phyloP scores from a whole-genome alignment of 768 basidiomycete species.

The Suillus ampliporus region DNA sequence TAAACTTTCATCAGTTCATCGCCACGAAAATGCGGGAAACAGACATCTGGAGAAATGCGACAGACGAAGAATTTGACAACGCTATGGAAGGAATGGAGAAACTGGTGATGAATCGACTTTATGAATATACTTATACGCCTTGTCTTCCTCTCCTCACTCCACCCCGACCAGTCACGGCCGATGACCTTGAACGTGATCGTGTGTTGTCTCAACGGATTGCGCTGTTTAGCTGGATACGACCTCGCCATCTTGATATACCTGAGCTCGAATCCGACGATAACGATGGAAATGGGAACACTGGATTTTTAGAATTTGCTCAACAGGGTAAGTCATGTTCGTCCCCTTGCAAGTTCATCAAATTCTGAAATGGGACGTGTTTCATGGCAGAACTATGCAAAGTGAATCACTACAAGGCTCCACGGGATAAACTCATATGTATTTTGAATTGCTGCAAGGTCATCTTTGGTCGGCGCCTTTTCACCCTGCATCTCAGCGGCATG shows the following conservation, averaged over 20 bases:
- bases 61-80: conserved; percentile 90
- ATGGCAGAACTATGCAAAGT: conserved; percentile 87
- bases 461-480: conserved; percentile 69
- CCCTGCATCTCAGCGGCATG: conserved; percentile 12
- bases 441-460: conserved; percentile 99
- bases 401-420: conserved; percentile 98
- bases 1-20: conserved; percentile 72
- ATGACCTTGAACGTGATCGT: conserved; percentile 96
- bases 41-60: conserved; percentile 81
- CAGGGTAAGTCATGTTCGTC: conserved; percentile 61
- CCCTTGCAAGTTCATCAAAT: background rate
- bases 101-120: conserved; percentile 97
- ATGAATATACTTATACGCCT: conserved; percentile 95
- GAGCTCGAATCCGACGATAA: conserved; percentile 62
- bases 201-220: conserved; percentile 89
- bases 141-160: conserved; percentile 70
- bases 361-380: conserved; percentile 12
- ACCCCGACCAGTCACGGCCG: conserved; percentile 82
- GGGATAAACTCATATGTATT: conserved; percentile 97
- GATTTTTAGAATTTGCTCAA: conserved; percentile 88
- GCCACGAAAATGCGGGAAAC: conserved; percentile 82
- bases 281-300: conserved; percentile 44
- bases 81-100: conserved; percentile 99
- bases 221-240: conserved; percentile 89
- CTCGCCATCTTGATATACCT: conserved; percentile 90